Percentiles rank a stretch among this genome's conserved stretches.
Evolutionary conservation across 169 alveolate species (phyloP).

Genomic region (Cryptosporidium bovis): DNA sequence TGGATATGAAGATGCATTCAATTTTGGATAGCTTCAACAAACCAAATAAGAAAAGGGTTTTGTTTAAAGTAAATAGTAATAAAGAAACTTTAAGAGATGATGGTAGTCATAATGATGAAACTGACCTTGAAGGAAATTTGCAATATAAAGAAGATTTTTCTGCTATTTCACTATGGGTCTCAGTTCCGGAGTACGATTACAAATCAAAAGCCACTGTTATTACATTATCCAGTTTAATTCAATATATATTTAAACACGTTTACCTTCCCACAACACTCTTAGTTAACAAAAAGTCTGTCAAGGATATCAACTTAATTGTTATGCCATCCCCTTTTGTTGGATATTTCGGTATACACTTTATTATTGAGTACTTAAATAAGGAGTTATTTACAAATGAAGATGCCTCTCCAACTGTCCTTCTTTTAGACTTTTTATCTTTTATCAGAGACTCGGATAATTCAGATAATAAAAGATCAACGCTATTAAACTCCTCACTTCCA

Average conservation of each 20-base stretch:
- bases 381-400: conserved; percentile 18
- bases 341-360: conserved; percentile 23
- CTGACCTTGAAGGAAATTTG: background rate
- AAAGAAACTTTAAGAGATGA: background rate
- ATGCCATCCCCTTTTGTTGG: conserved; percentile 60
- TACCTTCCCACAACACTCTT: conserved; percentile 52
- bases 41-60: conserved; percentile 1
- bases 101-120: background rate
- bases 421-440: conserved; percentile 45
- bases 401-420: background rate
- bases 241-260: conserved; percentile 9
- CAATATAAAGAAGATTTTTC: background rate
- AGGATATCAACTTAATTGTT: conserved; percentile 20
- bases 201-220: conserved; percentile 7
- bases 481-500: background rate
- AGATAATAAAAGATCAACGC: background rate
- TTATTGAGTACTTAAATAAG: conserved; percentile 12
- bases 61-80: background rate
- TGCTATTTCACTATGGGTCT: conserved; percentile 27
- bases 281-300: background rate
- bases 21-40: background rate
- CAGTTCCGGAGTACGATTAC: conserved; percentile 2
- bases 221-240: background rate
- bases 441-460: conserved; percentile 3
- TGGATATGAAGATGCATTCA: background rate